Percentiles rank a stretch among this genome's conserved stretches.
These are phyloP conservation scores for Gossypium turneri DNA, from an alignment of 345 rosid genomes.

Conservation along the genomic window DNA sequence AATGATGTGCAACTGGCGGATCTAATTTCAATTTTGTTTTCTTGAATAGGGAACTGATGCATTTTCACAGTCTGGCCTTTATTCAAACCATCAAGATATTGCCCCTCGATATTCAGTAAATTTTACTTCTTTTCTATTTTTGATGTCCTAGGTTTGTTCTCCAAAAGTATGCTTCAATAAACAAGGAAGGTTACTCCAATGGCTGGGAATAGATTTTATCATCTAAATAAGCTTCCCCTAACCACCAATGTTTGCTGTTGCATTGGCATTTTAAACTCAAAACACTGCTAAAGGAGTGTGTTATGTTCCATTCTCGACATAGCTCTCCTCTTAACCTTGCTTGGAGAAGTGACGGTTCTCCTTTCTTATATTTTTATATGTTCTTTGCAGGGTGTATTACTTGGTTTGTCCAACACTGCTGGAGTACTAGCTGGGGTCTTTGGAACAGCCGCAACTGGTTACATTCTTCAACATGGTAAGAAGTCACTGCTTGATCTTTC, in stretches of 20 bases:
- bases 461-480: constrained; percentile 84
- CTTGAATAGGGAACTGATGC: constrained; percentile 72
- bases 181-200: background rate
- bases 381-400: constrained; percentile 68
- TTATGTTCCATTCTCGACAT: background rate
- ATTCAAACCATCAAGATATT: constrained; percentile 94
- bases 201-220: background rate
- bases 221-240: background rate
- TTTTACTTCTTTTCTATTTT: constrained; percentile 8
- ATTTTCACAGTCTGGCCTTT: constrained; percentile 91
- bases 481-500: background rate
- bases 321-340: background rate
- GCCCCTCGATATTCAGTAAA: constrained; percentile 95
- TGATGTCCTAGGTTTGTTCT: constrained; percentile 3
- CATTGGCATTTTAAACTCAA: background rate
- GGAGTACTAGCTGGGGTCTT: constrained; percentile 93
- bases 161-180: background rate
- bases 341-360: background rate
- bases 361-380: background rate
- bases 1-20: background rate
- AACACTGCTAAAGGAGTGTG: background rate
- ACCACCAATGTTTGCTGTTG: background rate
- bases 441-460: constrained; percentile 95
- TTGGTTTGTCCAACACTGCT: constrained; percentile 89
- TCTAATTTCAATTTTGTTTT: constrained; percentile 1